A percentile compares a stretch with the other conserved stretches of the same genome.
phyloP scores from a whole-genome alignment of 805 yeast genomes.

The Pichia eremophila region DNA sequence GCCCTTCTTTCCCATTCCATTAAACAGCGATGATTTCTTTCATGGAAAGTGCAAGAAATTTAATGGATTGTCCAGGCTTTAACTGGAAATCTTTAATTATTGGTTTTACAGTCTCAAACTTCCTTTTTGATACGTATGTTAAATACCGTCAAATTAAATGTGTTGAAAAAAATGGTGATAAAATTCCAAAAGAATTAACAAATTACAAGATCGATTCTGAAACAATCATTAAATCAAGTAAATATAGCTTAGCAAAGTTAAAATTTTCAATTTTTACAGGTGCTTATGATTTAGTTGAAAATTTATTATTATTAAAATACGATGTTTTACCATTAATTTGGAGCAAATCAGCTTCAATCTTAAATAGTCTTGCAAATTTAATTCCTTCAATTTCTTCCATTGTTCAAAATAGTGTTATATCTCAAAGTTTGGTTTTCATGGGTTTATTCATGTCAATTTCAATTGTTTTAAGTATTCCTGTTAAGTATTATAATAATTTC shows the following conservation, averaged over 20 bases:
- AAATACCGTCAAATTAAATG: constrained; percentile 67
- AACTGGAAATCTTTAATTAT: constrained; percentile 75
- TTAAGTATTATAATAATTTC: constrained; percentile 68
- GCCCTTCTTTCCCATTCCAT: background rate
- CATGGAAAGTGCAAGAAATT: constrained; percentile 33
- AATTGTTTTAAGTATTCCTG: constrained; percentile 53
- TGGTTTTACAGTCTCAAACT: constrained; percentile 69
- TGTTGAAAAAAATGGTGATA: constrained; percentile 33
- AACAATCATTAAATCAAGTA: constrained; percentile 68
- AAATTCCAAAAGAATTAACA: constrained; percentile 62
- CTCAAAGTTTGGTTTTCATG: constrained; percentile 63
- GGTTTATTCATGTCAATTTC: constrained; percentile 41
- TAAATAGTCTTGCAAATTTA: constrained; percentile 12
- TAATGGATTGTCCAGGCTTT: constrained; percentile 57
- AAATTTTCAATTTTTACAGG: constrained; percentile 53
- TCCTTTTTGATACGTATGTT: constrained; percentile 63
- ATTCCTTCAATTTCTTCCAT: constrained; percentile 14
- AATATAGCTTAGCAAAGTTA: constrained; percentile 72
- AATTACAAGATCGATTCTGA: constrained; percentile 48
- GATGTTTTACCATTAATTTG: constrained; percentile 62
- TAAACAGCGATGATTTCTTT: constrained; percentile 15
- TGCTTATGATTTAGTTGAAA: constrained; percentile 42
- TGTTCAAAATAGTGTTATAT: constrained; percentile 43
- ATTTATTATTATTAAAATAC: constrained; percentile 45
- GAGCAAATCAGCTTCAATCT: constrained; percentile 23